A percentile compares a stretch with the other conserved stretches of the same genome.
phyloP scores from a whole-genome alignment of 495 filamentous ascomycete species.

The Penicillium salamii region DNA sequence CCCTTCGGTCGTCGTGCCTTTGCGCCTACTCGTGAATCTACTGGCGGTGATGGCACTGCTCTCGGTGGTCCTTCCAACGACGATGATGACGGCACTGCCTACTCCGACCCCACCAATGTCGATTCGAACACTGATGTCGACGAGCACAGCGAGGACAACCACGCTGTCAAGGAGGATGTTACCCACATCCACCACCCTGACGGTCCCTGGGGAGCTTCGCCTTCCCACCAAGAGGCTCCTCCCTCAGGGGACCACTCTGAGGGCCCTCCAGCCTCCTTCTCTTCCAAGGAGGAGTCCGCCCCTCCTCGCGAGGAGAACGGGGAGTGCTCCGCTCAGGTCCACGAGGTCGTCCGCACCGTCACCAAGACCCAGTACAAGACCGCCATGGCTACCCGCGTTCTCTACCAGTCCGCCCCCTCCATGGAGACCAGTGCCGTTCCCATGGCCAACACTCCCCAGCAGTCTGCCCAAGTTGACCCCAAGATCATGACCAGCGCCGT shows the following conservation, averaged over 20 bases:
- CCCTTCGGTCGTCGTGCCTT: conserved; percentile 16
- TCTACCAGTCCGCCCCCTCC: conserved; percentile 1
- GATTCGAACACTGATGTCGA: conserved; percentile 20
- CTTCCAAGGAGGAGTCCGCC: neutral
- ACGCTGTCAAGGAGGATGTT: conserved; percentile 23
- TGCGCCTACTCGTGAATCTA: conserved; percentile 9
- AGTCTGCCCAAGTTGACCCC: neutral
- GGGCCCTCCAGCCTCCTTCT: neutral
- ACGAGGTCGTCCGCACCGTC: conserved; percentile 30
- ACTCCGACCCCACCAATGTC: conserved; percentile 6
- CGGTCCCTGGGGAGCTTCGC: neutral
- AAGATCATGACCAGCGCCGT: conserved; percentile 5
- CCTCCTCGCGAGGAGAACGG: conserved; percentile 3
- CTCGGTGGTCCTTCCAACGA: conserved; percentile 23
- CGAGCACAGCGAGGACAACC: conserved; percentile 25
- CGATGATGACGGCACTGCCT: conserved; percentile 17
- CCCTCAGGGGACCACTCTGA: neutral
- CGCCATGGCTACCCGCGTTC: conserved; percentile 12
- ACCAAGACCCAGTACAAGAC: conserved; percentile 28
- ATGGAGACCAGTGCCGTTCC: conserved; percentile 10
- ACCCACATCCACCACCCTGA: conserved; percentile 14
- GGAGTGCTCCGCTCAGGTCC: conserved; percentile 14
- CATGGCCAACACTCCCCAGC: conserved; percentile 3
- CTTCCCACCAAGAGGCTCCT: neutral
- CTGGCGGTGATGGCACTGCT: conserved; percentile 9